Percentiles rank a stretch among this genome's conserved stretches.
These are phyloP conservation scores for Beauveria brongniartii DNA, from an alignment of 2,329 filamentous ascomycete genomes.

Conservation along the genomic window DNA sequence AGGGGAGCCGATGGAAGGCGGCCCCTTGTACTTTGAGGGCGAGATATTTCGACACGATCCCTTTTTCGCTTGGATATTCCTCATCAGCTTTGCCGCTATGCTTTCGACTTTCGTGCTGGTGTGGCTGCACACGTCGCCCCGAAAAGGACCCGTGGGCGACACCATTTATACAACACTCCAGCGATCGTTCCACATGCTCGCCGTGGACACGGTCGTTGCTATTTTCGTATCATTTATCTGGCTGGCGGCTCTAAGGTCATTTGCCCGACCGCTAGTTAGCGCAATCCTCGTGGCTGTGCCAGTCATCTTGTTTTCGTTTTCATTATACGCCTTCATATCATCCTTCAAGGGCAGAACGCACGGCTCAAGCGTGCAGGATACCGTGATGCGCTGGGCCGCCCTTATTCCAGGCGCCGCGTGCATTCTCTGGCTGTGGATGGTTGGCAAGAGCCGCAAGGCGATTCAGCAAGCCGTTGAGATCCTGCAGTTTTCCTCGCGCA, in stretches of 20 bases:
- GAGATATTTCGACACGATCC: conserved; percentile 76
- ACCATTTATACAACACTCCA: conserved; percentile 88
- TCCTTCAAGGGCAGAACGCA: conserved; percentile 74
- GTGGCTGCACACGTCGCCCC: conserved; percentile 74
- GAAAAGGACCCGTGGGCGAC: conserved; percentile 71
- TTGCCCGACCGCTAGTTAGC: conserved; percentile 75
- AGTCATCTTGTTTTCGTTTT: conserved; percentile 78
- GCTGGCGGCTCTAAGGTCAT: conserved; percentile 81
- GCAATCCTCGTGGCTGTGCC: conserved; percentile 78
- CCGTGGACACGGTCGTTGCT: conserved; percentile 85
- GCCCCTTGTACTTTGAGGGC: conserved; percentile 49
- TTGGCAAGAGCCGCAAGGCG: conserved; percentile 71
- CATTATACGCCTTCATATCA: conserved; percentile 81
- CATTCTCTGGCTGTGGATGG: conserved; percentile 73
- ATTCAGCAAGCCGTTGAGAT: conserved; percentile 80
- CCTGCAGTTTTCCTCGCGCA: conserved; percentile 83
- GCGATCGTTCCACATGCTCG: conserved; percentile 80
- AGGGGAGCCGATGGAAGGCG: conserved; percentile 26
- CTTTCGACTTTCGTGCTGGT: conserved; percentile 85
- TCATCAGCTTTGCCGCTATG: conserved; percentile 75
- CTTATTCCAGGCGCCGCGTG: conserved; percentile 67
- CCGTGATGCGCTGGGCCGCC: conserved; percentile 79
- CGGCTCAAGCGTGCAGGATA: conserved; percentile 76
- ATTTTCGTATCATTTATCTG: conserved; percentile 82
- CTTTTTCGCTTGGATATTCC: conserved; percentile 86